Conservation (phyloP, 2,329 filamentous ascomycete species). For the Aspergillus sergii region DNA sequence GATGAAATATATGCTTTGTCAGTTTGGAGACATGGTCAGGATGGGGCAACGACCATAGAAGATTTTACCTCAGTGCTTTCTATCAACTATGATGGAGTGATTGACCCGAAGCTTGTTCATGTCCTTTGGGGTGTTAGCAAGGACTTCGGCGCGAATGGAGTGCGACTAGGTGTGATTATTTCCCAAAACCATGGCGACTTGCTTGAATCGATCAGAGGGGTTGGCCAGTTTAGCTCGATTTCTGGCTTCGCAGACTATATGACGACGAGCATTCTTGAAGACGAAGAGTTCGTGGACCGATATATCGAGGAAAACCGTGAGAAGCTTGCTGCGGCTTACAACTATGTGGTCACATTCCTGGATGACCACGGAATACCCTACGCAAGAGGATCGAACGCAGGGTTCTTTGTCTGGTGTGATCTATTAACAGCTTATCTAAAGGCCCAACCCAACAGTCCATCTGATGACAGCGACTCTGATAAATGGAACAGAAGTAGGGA, state of each 20-base stretch:
- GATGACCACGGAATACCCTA: not conserved
- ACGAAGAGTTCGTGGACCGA: not conserved
- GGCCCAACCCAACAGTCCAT: not conserved
- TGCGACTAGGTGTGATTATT: slow-evolving; percentile 50
- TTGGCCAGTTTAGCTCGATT: not conserved
- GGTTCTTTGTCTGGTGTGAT: not conserved
- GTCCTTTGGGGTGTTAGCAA: slow-evolving; percentile 52
- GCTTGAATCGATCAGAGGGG: not conserved
- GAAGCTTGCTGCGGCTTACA: not conserved
- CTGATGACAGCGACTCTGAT: not conserved
- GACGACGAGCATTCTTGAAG: not conserved
- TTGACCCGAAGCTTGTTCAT: slow-evolving; percentile 56
- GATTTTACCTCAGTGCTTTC: slow-evolving; percentile 37
- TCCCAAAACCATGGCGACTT: not conserved
- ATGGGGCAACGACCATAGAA: slow-evolving; percentile 19
- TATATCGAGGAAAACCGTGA: not conserved
- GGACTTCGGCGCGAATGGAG: slow-evolving; percentile 61
- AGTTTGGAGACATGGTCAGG: slow-evolving; percentile 47
- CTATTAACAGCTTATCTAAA: not conserved
- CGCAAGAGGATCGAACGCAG: not conserved
- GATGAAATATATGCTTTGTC: slow-evolving; percentile 64
- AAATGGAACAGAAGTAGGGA: not conserved
- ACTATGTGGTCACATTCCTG: not conserved
- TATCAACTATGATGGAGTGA: slow-evolving; percentile 49
- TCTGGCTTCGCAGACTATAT: not conserved